A percentile compares a stretch with the other conserved stretches of the same genome.
Conservation (phyloP, 1,284 basidiomycete species). For the Bjerkandera adusta region DNA sequence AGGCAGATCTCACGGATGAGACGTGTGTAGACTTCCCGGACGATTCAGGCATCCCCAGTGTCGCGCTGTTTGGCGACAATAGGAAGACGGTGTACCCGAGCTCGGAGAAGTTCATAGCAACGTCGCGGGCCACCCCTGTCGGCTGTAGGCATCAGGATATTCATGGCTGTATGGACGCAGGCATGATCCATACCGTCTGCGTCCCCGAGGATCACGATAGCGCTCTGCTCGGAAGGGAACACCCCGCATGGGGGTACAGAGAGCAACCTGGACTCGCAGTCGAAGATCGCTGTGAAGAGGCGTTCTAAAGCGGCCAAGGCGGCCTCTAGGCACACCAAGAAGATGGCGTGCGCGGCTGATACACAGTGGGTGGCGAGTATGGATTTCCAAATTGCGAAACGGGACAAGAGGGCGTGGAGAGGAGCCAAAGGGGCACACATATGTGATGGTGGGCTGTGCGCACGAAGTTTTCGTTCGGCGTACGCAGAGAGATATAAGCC, state of each 20-base stretch:
- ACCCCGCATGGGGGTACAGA: slow-evolving; percentile 22
- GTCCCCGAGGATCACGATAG: slow-evolving; percentile 29
- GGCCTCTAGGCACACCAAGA: neutral
- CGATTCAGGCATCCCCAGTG: slow-evolving; percentile 3
- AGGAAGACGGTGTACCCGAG: slow-evolving; percentile 34
- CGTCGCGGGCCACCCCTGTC: slow-evolving; percentile 29
- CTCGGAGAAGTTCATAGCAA: slow-evolving; percentile 32
- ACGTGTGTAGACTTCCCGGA: slow-evolving; percentile 21
- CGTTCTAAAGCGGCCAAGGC: slow-evolving; percentile 14
- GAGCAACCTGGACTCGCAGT: slow-evolving; percentile 19
- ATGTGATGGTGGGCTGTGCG: too few relatives aligned
- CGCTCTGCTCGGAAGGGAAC: slow-evolving; percentile 25
- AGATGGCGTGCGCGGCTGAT: neutral
- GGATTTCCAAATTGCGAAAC: too few relatives aligned
- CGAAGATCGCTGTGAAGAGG: slow-evolving; percentile 17
- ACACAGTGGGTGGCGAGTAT: too few relatives aligned
- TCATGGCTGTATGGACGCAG: neutral
- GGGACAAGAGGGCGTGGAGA: too few relatives aligned
- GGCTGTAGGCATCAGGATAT: neutral
- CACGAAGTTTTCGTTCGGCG: too few relatives aligned
- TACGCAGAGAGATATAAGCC: too few relatives aligned
- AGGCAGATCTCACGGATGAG: slow-evolving; percentile 25
- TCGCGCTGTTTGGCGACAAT: slow-evolving; percentile 24
- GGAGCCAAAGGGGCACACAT: too few relatives aligned
- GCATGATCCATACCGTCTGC: slow-evolving; percentile 25